These are phyloP conservation scores for Sphagnum tenellum DNA, from an alignment of 225 moss, liverwort and hornwort genomes.

Conservation along the genomic window DNA sequence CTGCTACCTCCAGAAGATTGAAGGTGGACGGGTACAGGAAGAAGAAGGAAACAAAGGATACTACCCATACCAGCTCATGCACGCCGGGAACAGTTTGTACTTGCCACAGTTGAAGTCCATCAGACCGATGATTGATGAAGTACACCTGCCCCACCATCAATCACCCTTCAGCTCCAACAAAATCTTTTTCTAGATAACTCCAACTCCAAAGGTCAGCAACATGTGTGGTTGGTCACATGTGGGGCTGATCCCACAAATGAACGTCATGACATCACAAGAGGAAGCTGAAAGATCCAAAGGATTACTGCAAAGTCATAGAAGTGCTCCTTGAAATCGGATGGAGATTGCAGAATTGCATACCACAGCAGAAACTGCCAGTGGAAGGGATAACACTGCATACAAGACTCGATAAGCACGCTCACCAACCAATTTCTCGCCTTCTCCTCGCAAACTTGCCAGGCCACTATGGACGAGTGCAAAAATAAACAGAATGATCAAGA, in stretches of 20 bases:
- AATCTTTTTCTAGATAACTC: no score
- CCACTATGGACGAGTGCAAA: conserved; percentile 95
- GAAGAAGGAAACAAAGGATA: conserved; percentile 85
- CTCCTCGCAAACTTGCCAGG: conserved; percentile 62
- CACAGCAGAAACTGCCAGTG: conserved; percentile 67
- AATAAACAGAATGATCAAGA: conserved; percentile 63
- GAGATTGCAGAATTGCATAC: conserved; percentile 14
- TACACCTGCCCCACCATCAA: conserved; percentile 43
- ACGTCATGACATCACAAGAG: no score
- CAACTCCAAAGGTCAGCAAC: not conserved
- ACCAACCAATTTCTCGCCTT: conserved; percentile 78
- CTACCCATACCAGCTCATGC: conserved; percentile 68
- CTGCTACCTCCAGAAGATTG: conserved; percentile 96
- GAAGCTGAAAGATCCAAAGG: no score
- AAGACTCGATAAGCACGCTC: conserved; percentile 85
- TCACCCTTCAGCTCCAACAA: no score
- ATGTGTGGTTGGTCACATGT: not conserved
- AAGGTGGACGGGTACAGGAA: conserved; percentile 96
- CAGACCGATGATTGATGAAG: conserved; percentile 94
- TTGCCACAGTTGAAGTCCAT: conserved; percentile 91
- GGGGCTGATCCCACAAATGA: no score
- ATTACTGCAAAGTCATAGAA: no score
- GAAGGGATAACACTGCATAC: conserved; percentile 49
- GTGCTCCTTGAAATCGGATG: no score
- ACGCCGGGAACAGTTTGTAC: conserved; percentile 65